Conservation (phyloP, 257 asterid genomes). For the Penstemon barbatus region DNA sequence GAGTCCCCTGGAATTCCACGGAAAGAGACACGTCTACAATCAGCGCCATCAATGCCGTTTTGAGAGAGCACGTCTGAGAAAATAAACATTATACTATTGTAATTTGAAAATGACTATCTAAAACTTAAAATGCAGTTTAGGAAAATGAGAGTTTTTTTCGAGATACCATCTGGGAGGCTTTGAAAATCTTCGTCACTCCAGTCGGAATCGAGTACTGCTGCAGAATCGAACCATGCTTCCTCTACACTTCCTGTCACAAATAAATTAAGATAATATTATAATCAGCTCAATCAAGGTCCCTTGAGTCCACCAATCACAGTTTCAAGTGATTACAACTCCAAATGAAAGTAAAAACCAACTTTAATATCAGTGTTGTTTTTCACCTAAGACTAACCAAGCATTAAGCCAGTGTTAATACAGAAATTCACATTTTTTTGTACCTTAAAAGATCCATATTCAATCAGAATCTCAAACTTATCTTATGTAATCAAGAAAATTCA, state of each 20-base stretch:
- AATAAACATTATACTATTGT: neutral
- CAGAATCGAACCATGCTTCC: constrained; percentile 92
- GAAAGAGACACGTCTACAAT: constrained; percentile 21
- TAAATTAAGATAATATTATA: no score
- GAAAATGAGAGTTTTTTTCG: neutral
- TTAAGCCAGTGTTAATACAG: no score
- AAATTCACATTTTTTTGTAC: no score
- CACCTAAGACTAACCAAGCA: no score
- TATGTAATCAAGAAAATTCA: neutral
- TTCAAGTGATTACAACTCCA: no score
- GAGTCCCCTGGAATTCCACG: constrained; percentile 39
- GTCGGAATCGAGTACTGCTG: constrained; percentile 73
- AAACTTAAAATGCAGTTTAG: neutral
- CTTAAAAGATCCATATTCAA: no score
- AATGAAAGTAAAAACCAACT: no score
- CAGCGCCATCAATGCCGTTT: constrained; percentile 47
- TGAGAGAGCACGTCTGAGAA: constrained; percentile 59
- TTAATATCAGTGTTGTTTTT: no score
- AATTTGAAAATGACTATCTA: neutral
- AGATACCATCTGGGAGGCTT: constrained; percentile 84
- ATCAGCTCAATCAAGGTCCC: no score
- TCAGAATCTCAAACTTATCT: no score
- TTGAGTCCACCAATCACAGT: no score
- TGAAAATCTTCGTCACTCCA: constrained; percentile 92
- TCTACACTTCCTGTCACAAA: constrained; percentile 57